These are phyloP conservation scores for Petasospora rhodanensis DNA, from an alignment of 1,139 yeast species.

Conservation along the genomic window DNA sequence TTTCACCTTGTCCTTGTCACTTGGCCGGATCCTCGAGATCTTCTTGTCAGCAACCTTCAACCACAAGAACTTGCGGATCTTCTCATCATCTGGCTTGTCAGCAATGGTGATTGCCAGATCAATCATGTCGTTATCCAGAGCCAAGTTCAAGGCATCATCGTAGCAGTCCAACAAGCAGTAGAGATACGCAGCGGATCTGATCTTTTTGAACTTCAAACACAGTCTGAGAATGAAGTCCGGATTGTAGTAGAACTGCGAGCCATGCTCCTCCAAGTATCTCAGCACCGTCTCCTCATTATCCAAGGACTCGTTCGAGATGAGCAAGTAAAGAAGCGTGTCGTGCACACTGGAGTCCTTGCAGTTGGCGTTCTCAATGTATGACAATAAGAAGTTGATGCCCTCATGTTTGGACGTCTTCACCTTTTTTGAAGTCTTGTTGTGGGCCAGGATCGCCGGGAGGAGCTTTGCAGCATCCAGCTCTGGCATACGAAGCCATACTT, in stretches of 20 bases:
- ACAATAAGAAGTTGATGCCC: constrained; percentile 60
- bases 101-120: constrained; percentile 59
- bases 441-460: constrained; percentile 71
- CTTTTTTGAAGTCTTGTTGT: constrained; percentile 38
- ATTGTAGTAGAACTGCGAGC: constrained; percentile 42
- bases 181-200: constrained; percentile 65
- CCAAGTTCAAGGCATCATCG: constrained; percentile 78
- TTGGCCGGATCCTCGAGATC: constrained; percentile 31
- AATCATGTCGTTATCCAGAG: constrained; percentile 57
- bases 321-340: constrained; percentile 67
- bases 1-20: constrained; percentile 22
- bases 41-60: constrained; percentile 59
- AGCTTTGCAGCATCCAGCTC: constrained; percentile 39
- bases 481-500: constrained; percentile 62
- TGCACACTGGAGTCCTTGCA: constrained; percentile 51
- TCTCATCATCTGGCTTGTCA: constrained; percentile 44
- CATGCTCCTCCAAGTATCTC: constrained; percentile 41
- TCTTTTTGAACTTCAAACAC: constrained; percentile 56
- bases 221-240: constrained; percentile 71
- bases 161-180: constrained; percentile 62
- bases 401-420: constrained; percentile 45
- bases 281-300: constrained; percentile 37
- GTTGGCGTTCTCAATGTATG: constrained; percentile 51
- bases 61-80: constrained; percentile 70
- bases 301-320: constrained; percentile 52